phyloP scores from a whole-genome alignment of 1,139 yeast genomes.

The Candida pseudoviswanathii region DNA sequence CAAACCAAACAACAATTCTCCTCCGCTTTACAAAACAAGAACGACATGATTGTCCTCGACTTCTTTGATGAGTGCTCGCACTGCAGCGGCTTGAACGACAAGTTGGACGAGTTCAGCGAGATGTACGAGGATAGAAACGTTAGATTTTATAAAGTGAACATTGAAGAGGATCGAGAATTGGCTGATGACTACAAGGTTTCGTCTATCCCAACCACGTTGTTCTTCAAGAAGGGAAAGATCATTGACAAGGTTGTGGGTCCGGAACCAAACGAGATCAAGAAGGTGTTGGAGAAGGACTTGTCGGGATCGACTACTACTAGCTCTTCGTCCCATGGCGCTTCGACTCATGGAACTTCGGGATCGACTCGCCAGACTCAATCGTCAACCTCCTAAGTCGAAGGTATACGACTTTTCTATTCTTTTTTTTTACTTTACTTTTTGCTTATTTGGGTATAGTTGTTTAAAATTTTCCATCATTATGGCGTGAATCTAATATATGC shows the following conservation, averaged over 20 bases:
- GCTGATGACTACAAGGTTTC: conserved; percentile 49
- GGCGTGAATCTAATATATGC: too few relatives aligned
- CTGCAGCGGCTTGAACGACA: conserved; percentile 16
- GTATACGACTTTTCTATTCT: not conserved
- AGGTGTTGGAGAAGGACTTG: conserved; percentile 15
- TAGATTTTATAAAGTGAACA: conserved; percentile 15
- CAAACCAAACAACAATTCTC: conserved; percentile 16
- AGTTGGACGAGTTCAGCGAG: conserved; percentile 15
- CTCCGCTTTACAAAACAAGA: conserved; percentile 13
- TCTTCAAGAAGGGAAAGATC: conserved; percentile 70
- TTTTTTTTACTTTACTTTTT: not conserved
- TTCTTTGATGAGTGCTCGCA: conserved; percentile 18
- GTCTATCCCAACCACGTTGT: conserved; percentile 58
- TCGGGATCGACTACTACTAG: conserved; percentile 3
- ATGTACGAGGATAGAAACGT: conserved; percentile 12
- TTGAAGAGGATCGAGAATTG: conserved; percentile 17
- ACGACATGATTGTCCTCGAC: conserved; percentile 17
- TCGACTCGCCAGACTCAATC: conserved; percentile 3
- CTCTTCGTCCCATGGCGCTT: not conserved
- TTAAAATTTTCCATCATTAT: too few relatives aligned
- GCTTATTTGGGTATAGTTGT: not conserved
- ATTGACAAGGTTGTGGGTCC: conserved; percentile 79
- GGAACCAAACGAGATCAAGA: conserved; percentile 45
- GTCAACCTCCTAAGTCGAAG: not conserved
- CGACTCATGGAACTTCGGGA: not conserved